Evolutionary conservation across 2,329 filamentous ascomycete genomes (phyloP).

Genomic region (Aspergillus viridinutans): DNA sequence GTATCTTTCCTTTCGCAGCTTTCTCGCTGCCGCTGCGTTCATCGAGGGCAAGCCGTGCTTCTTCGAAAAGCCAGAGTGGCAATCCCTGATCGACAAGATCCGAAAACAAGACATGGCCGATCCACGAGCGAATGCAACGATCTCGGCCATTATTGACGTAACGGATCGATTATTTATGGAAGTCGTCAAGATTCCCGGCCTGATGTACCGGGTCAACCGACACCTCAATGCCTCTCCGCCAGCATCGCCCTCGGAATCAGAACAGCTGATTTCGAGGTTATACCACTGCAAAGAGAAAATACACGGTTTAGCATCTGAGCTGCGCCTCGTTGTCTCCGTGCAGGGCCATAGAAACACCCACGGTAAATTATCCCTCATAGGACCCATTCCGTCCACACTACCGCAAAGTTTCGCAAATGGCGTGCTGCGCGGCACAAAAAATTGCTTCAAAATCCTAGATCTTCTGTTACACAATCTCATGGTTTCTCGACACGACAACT

Average conservation of each 20-base stretch:
- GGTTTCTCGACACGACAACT: background rate
- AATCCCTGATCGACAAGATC: slow-evolving; percentile 23
- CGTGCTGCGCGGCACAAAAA: slow-evolving; percentile 16
- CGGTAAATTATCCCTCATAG: slow-evolving; percentile 13
- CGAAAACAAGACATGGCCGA: slow-evolving; percentile 23
- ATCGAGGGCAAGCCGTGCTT: slow-evolving; percentile 28
- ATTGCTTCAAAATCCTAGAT: slow-evolving; percentile 13
- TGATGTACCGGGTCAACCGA: slow-evolving; percentile 12
- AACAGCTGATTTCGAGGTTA: background rate
- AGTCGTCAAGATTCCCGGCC: slow-evolving; percentile 19
- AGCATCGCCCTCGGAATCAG: background rate
- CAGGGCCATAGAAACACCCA: slow-evolving; percentile 6
- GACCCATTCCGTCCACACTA: slow-evolving; percentile 19
- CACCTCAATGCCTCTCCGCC: slow-evolving; percentile 4
- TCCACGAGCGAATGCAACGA: slow-evolving; percentile 14
- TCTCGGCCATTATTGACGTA: slow-evolving; percentile 21
- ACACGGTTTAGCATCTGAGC: slow-evolving; percentile 1
- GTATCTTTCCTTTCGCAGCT: slow-evolving; percentile 33
- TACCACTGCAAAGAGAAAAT: background rate
- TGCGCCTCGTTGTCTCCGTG: slow-evolving; percentile 14
- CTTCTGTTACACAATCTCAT: slow-evolving; percentile 14
- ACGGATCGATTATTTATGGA: slow-evolving; percentile 23
- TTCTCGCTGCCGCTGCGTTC: slow-evolving; percentile 30
- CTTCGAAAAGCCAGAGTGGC: slow-evolving; percentile 29
- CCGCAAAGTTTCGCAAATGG: slow-evolving; percentile 20